Evolutionary conservation across 1,284 basidiomycete genomes (phyloP).

Genomic region (Trichosporon ovoides): DNA sequence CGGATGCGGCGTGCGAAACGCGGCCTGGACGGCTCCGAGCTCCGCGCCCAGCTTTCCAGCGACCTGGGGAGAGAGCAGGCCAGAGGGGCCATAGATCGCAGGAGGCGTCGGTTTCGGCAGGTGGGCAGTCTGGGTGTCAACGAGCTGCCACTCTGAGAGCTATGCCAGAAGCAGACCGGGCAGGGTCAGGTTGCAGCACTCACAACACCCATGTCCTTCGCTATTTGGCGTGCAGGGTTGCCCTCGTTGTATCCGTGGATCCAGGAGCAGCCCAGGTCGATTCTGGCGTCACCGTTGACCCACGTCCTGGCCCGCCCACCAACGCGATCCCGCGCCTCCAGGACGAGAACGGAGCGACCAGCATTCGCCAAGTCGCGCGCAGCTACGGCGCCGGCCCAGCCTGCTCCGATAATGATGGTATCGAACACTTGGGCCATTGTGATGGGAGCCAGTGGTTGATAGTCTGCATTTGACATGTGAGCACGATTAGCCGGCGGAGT

Average conservation of each 20-base stretch:
- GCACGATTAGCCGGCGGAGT: too few species aligned
- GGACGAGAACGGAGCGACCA: constrained; percentile 49
- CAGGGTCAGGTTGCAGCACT: constrained; percentile 11
- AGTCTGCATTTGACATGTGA: too few species aligned
- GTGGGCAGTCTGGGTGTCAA: constrained; percentile 26
- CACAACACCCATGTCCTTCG: constrained; percentile 47
- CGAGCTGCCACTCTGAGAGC: not conserved
- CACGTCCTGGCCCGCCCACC: constrained; percentile 53
- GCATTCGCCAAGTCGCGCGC: constrained; percentile 48
- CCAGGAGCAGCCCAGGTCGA: constrained; percentile 53
- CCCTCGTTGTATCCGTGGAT: constrained; percentile 54
- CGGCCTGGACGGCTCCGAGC: constrained; percentile 35
- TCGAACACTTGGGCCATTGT: constrained; percentile 31
- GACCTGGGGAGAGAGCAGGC: constrained; percentile 24
- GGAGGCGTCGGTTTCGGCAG: constrained; percentile 40
- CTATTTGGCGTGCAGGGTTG: constrained; percentile 48
- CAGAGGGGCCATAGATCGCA: constrained; percentile 39
- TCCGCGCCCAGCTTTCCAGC: constrained; percentile 27
- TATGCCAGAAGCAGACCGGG: not conserved
- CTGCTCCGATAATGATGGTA: constrained; percentile 52
- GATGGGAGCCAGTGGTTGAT: not conserved
- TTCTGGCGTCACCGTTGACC: constrained; percentile 29
- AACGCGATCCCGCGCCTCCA: constrained; percentile 52
- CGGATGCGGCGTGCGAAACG: constrained; percentile 35
- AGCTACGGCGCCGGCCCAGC: constrained; percentile 52